phyloP scores from a whole-genome alignment of 2,329 filamentous ascomycete genomes.

The Trichoderma afroharzianum region DNA sequence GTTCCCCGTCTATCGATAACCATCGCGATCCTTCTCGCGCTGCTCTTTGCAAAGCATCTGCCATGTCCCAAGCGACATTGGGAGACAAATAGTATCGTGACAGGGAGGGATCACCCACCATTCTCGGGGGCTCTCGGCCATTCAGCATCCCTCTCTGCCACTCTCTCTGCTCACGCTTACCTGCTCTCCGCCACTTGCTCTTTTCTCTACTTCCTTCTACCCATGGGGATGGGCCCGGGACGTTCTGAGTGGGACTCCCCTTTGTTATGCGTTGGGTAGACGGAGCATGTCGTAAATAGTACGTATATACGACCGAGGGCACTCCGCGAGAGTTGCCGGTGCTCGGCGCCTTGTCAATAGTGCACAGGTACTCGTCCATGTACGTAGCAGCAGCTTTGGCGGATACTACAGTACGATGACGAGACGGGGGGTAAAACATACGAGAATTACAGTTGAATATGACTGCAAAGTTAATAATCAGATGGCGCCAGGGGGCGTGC shows the following conservation, averaged over 20 bases:
- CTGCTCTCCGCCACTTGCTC: background rate
- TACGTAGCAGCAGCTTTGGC: background rate
- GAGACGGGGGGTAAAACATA: background rate
- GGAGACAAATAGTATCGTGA: background rate
- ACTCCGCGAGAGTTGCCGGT: conserved; percentile 7
- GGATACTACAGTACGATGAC: background rate
- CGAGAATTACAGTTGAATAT: background rate
- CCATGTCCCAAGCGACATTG: background rate
- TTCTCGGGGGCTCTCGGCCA: conserved; percentile 11
- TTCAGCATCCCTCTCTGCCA: conserved; percentile 3
- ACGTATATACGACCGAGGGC: conserved; percentile 16
- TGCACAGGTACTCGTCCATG: background rate
- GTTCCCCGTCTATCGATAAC: background rate
- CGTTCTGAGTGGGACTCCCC: conserved; percentile 3
- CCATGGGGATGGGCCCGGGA: background rate
- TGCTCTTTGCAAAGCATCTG: background rate
- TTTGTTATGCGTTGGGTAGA: conserved; percentile 13
- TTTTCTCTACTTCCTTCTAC: background rate
- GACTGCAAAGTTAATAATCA: background rate
- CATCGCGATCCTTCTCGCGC: background rate
- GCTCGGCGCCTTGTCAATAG: background rate
- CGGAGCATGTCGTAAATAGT: conserved; percentile 2
- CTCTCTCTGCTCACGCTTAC: background rate
- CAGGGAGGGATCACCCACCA: background rate
- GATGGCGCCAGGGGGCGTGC: background rate